These are phyloP conservation scores for Vinca minor DNA, from an alignment of 257 asterid species.

Conservation along the genomic window DNA sequence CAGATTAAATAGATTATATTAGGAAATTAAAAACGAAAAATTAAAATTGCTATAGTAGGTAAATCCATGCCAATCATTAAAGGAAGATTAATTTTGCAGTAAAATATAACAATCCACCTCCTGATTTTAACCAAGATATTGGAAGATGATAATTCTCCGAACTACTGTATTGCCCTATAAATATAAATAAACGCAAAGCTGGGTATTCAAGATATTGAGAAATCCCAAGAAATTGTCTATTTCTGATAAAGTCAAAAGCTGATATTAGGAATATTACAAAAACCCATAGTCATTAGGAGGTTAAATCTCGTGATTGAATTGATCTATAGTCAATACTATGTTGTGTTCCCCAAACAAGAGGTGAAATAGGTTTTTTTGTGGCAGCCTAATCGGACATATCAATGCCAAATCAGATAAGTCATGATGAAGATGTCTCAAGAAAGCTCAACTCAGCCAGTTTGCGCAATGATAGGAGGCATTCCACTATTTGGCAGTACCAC, in stretches of 20 bases:
- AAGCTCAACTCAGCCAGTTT: neutral
- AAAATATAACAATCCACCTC: neutral
- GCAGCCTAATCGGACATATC: neutral
- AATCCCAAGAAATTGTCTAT: neutral
- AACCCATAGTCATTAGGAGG: neutral
- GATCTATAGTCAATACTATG: too few relatives aligned
- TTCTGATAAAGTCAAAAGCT: neutral
- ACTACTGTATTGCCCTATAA: too few relatives aligned
- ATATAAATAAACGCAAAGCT: too few relatives aligned
- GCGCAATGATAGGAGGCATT: neutral
- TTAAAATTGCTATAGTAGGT: neutral
- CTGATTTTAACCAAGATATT: too few relatives aligned
- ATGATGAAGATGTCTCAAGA: neutral
- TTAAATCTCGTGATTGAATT: neutral
- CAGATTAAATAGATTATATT: neutral
- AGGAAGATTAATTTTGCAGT: neutral
- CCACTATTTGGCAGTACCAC: neutral
- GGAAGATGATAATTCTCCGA: too few relatives aligned
- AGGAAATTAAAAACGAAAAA: too few relatives aligned
- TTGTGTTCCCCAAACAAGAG: neutral
- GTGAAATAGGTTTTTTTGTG: neutral
- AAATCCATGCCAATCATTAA: neutral
- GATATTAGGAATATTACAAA: neutral
- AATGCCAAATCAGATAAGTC: neutral
- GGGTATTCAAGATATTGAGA: neutral